Percentiles rank a stretch among this genome's conserved stretches.
These are phyloP conservation scores for Grosmannia serpens DNA, from an alignment of 2,329 filamentous ascomycete genomes.

Conservation along the genomic window DNA sequence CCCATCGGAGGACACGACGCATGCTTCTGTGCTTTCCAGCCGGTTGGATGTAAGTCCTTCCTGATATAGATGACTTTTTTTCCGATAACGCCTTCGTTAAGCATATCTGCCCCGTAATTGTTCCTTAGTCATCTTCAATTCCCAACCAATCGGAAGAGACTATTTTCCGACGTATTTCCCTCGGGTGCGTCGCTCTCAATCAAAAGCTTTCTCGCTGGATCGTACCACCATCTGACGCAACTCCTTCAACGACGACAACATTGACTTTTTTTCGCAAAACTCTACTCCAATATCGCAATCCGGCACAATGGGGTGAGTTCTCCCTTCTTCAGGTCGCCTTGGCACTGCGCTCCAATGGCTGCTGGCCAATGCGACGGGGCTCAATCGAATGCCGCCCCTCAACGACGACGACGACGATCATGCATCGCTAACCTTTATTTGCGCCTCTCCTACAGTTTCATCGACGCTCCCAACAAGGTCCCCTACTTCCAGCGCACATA, in stretches of 20 bases:
- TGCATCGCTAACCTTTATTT: constrained; percentile 16
- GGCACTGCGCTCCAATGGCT: neutral
- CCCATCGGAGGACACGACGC: neutral
- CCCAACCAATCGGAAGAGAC: constrained; percentile 11
- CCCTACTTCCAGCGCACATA: constrained; percentile 63
- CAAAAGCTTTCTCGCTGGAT: constrained; percentile 12
- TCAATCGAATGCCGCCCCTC: neutral
- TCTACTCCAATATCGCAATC: constrained; percentile 1
- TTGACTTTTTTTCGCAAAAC: neutral
- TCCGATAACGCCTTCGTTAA: neutral
- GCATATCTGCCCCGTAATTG: neutral
- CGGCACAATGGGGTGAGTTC: constrained; percentile 13
- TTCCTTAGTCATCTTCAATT: constrained; percentile 5
- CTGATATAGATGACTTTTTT: neutral
- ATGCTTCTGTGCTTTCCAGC: neutral
- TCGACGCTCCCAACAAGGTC: constrained; percentile 68
- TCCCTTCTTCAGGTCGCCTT: too few species aligned
- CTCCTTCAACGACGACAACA: constrained; percentile 4
- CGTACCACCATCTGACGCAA: constrained; percentile 10
- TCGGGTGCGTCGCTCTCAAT: constrained; percentile 6
- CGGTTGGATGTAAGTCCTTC: neutral
- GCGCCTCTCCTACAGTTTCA: constrained; percentile 27
- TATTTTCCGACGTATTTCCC: constrained; percentile 9
- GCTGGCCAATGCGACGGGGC: neutral
- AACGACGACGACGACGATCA: neutral